Evolutionary conservation across 352 stramenopile genomes (phyloP).

Genomic region (Pythium scleroteichum): DNA sequence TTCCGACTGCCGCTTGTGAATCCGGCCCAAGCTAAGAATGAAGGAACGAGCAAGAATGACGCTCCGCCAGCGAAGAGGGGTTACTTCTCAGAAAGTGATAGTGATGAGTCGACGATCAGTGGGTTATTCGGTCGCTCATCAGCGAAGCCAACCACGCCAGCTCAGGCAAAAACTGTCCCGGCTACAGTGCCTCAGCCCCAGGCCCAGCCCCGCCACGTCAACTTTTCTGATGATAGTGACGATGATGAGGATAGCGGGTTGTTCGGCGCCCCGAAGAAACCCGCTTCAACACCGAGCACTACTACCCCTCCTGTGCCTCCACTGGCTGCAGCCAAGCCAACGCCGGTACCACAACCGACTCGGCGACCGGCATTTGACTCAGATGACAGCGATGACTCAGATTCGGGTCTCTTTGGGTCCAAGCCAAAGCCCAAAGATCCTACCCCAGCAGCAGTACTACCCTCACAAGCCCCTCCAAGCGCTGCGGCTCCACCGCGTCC

Average conservation of each 20-base stretch:
- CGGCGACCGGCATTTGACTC: conserved; percentile 16
- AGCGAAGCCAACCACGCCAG: conserved; percentile 2
- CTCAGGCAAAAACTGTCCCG: not conserved
- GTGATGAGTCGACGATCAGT: conserved; percentile 53
- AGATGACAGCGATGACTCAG: conserved; percentile 35
- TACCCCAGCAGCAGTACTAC: not conserved
- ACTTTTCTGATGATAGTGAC: conserved; percentile 49
- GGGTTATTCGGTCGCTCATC: conserved; percentile 40
- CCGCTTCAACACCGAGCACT: not conserved
- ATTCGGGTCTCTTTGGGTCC: conserved; percentile 44
- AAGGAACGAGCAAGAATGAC: not conserved
- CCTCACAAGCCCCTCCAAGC: not conserved
- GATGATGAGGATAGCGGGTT: conserved; percentile 33
- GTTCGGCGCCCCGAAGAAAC: conserved; percentile 44
- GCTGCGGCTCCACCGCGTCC: conserved; percentile 2
- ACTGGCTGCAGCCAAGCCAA: not conserved
- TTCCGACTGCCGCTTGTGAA: conserved; percentile 32
- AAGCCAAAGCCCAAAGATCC: conserved; percentile 21
- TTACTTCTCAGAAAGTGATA: conserved; percentile 43
- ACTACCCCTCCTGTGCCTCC: not conserved
- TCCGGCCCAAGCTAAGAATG: conserved; percentile 1
- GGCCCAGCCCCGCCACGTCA: conserved; percentile 30
- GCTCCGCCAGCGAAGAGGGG: conserved; percentile 18
- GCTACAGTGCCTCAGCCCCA: conserved; percentile 2
- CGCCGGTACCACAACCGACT: not conserved